Evolutionary conservation across 129 eudicot species (phyloP), one percentile per base, ranked within the genome.

Genomic region (Glebionis coronaria): DNA sequence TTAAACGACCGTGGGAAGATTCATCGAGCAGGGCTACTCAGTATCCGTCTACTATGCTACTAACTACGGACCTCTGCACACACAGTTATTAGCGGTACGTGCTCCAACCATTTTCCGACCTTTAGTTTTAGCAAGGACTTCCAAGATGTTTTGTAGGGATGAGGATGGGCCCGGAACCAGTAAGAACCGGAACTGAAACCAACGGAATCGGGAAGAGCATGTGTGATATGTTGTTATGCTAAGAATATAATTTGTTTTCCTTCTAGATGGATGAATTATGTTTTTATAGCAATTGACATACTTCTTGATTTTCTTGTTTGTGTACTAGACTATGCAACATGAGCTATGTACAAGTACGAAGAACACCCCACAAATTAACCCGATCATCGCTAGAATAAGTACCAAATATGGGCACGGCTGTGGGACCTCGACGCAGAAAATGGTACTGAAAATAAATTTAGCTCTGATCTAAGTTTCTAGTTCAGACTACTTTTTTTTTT

Each of bases 51-150:
- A 84, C 90, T 28, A 82, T 93, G 90, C 29, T 93, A 65, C 73
- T 93, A 73, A 93, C 99, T 14, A 97, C 99, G 20, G 97, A 93
- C 99, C 97, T 49, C 73, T 93, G 59, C 99, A 93, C 80, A 82
- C 99, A 7, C 69, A 93, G 65, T 73, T 86, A 29, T 60, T 89
- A 59, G 95, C 97, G 70, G 99, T 93, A 27, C 12, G 88, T 76
- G n/a, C 63, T 19, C 38, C 12, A 55, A 35, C 42, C 42, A 35
- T 35, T 7, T 35, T 35, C 42, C 1, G 42, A 35, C 9, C 42
- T 35, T 35, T 35, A 35, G 42, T 35, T 35, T 35, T 6, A 35
- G 42, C 42, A 35, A n/a, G n/a, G n/a, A 35, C 42, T n/a, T n/a
- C n/a, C n/a, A n/a, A n/a, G n/a, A n/a, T n/a, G n/a, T n/a, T n/a